Conservation (phyloP, 2,329 filamentous ascomycete species). For the Arthrobotrys entomopaga region DNA sequence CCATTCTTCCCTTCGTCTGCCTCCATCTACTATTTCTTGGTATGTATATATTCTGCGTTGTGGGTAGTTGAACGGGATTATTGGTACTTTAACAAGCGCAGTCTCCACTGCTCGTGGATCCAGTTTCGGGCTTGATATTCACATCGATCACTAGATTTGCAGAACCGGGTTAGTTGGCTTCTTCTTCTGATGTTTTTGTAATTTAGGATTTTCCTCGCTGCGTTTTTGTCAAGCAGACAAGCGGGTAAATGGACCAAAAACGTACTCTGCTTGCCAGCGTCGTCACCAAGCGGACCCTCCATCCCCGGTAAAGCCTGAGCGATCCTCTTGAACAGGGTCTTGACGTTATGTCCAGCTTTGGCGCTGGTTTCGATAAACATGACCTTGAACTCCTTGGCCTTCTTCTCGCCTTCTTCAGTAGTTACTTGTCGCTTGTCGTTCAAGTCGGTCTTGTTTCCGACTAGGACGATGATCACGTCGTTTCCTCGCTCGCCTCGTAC, state of each 20-base stretch:
- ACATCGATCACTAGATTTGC: slow-evolving; percentile 85
- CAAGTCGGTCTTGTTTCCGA: slow-evolving; percentile 98
- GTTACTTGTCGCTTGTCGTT: slow-evolving; percentile 99
- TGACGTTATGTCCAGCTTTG: slow-evolving; percentile 97
- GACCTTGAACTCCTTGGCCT: slow-evolving; percentile 95
- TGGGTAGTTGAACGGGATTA: no score
- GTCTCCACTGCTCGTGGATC: slow-evolving; percentile 76
- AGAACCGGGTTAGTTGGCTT: slow-evolving; percentile 40
- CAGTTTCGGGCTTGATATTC: slow-evolving; percentile 74
- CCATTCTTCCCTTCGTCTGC: background rate
- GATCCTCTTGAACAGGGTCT: slow-evolving; percentile 96
- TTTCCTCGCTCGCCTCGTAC: slow-evolving; percentile 95
- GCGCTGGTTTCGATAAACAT: slow-evolving; percentile 99
- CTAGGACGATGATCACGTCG: slow-evolving; percentile 98
- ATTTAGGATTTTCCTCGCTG: slow-evolving; percentile 64
- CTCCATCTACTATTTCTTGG: background rate
- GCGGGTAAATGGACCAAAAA: slow-evolving; percentile 63
- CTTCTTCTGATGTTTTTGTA: slow-evolving; percentile 69
- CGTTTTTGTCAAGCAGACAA: slow-evolving; percentile 10
- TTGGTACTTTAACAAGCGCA: slow-evolving; percentile 70
- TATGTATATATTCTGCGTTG: background rate
- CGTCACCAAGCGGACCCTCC: slow-evolving; percentile 86
- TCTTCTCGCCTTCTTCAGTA: slow-evolving; percentile 93
- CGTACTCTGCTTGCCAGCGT: slow-evolving; percentile 68
- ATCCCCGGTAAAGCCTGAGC: slow-evolving; percentile 96